Evolutionary conservation across 2,329 filamentous ascomycete species (phyloP).

Genomic region (Talaromyces sp.): DNA sequence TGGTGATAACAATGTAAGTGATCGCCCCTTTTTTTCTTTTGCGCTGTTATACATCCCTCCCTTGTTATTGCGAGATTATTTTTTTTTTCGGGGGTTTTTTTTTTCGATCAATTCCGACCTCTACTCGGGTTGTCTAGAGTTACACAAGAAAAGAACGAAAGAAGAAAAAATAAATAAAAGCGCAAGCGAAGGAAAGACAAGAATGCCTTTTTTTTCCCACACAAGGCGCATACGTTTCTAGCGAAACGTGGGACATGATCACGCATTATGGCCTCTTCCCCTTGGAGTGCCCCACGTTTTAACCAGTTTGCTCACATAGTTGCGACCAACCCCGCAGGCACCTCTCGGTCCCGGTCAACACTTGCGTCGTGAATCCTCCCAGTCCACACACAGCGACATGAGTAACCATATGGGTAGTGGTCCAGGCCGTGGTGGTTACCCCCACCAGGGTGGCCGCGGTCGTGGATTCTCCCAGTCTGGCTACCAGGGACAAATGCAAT

Average conservation of each 20-base stretch:
- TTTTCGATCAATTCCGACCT: too few relatives aligned
- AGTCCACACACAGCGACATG: conserved; percentile 77
- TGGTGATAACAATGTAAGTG: conserved; percentile 69
- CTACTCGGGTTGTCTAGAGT: too few relatives aligned
- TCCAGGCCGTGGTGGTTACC: conserved; percentile 58
- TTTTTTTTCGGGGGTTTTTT: too few relatives aligned
- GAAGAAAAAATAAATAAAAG: not conserved
- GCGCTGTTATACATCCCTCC: not conserved
- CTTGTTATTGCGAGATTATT: too few relatives aligned
- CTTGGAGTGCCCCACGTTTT: conserved; percentile 13
- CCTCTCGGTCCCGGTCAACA: conserved; percentile 68
- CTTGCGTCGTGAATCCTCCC: conserved; percentile 81
- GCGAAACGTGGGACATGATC: not conserved
- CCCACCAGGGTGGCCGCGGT: conserved; percentile 57
- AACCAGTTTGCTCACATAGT: conserved; percentile 55
- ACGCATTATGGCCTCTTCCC: conserved; percentile 22
- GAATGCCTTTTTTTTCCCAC: too few relatives aligned
- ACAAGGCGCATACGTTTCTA: not conserved
- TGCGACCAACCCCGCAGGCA: conserved; percentile 68
- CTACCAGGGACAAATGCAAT: conserved; percentile 56
- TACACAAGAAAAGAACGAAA: too few relatives aligned
- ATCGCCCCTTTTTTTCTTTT: not conserved
- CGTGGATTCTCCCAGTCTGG: conserved; percentile 58
- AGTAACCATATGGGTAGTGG: conserved; percentile 59
- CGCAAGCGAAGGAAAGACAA: too few relatives aligned